Conservation (phyloP, 2,329 filamentous ascomycete species). For the Pyrenophora teres region DNA sequence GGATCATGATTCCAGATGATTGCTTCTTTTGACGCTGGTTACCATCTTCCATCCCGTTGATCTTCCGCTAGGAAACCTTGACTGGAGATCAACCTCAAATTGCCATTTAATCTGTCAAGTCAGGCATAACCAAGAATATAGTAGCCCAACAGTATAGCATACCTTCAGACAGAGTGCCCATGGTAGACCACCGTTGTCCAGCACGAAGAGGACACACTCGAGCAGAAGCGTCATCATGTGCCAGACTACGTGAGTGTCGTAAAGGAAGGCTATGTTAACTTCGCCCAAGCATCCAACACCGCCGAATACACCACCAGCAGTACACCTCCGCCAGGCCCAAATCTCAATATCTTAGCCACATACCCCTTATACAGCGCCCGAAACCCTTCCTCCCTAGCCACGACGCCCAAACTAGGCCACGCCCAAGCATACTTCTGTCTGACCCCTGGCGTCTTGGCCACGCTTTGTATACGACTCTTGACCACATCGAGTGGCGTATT, state of each 20-base stretch:
- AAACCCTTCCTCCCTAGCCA: constrained; percentile 36
- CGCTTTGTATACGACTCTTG: constrained; percentile 41
- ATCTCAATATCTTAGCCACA: constrained; percentile 37
- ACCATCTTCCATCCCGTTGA: neutral
- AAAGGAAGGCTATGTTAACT: constrained; percentile 13
- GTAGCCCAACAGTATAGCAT: too few species aligned
- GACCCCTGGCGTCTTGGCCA: constrained; percentile 33
- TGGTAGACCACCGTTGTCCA: too few species aligned
- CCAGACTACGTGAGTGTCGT: neutral
- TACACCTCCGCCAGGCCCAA: constrained; percentile 38
- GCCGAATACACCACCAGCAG: constrained; percentile 38
- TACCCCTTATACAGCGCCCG: constrained; percentile 40
- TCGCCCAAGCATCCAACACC: constrained; percentile 28
- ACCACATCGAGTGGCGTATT: constrained; percentile 41
- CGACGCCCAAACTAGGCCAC: constrained; percentile 34
- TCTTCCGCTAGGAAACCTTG: constrained; percentile 1
- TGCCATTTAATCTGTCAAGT: neutral
- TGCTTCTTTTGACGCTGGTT: constrained; percentile 11
- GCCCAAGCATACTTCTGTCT: constrained; percentile 37
- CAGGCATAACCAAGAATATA: too few species aligned
- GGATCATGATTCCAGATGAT: constrained; percentile 10
- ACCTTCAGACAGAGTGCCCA: too few species aligned
- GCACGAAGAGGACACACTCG: too few species aligned
- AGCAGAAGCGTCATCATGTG: too few species aligned
- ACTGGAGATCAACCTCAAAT: constrained; percentile 1